A percentile compares a stretch with the other conserved stretches of the same genome.
These are phyloP conservation scores for Termitomyces sp. DNA, from an alignment of 768 basidiomycete species.

Conservation along the genomic window DNA sequence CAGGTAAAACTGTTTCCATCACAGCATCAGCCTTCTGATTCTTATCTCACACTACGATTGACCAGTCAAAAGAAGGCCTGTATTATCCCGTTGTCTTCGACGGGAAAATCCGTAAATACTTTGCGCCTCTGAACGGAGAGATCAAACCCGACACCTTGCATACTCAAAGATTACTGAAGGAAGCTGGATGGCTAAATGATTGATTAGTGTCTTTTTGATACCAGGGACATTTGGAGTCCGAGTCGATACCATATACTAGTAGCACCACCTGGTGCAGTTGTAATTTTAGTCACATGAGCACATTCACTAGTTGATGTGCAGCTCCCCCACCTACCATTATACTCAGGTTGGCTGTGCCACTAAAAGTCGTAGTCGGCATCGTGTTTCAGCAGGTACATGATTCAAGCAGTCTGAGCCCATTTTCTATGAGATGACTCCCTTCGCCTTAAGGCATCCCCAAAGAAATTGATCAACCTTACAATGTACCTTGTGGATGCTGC, in stretches of 20 bases:
- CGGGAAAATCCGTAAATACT: constrained; percentile 48
- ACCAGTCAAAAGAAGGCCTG: constrained; percentile 39
- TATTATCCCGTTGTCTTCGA: constrained; percentile 51
- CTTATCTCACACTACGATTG: neutral
- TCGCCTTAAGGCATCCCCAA: too few relatives aligned
- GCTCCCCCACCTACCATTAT: neutral
- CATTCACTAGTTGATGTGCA: neutral
- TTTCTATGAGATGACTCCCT: too few relatives aligned
- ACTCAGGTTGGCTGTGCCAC: too few relatives aligned
- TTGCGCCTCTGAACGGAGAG: constrained; percentile 60
- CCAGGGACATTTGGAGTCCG: neutral
- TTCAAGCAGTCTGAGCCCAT: too few relatives aligned
- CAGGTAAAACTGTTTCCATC: constrained; percentile 27
- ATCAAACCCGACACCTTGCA: constrained; percentile 53
- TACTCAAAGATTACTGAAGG: constrained; percentile 39
- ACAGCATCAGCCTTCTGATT: neutral
- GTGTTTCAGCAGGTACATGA: neutral
- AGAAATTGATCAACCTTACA: too few relatives aligned
- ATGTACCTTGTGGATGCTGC: too few relatives aligned
- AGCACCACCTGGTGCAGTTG: neutral
- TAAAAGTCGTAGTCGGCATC: too few relatives aligned
- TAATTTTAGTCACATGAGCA: neutral
- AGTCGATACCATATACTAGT: neutral
- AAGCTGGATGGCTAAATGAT: constrained; percentile 40
- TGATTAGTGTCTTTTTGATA: neutral